Conservation (phyloP, 1,284 basidiomycete genomes). For the Sporisorium graminicola region DNA sequence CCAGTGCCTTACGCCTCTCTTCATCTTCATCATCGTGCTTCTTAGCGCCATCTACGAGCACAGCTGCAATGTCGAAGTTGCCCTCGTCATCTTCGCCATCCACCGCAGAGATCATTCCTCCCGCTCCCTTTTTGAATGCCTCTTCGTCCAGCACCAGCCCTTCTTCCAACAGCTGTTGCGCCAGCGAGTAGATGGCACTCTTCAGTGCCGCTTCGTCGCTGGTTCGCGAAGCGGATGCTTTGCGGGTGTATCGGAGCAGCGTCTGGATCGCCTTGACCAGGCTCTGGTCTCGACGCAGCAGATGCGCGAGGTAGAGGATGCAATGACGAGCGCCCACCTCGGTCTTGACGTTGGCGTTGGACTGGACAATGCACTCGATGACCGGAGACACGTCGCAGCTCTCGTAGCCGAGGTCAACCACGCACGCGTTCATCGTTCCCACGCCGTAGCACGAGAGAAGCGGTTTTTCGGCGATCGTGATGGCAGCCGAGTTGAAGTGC, state of each 20-base stretch:
- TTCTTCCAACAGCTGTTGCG: constrained; percentile 56
- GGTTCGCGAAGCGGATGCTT: constrained; percentile 24
- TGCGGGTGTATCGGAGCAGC: constrained; percentile 56
- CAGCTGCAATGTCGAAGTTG: constrained; percentile 75
- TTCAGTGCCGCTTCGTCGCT: constrained; percentile 31
- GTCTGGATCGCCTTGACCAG: constrained; percentile 56
- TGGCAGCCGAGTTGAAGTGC: constrained; percentile 89
- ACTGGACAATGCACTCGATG: constrained; percentile 77
- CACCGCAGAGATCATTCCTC: constrained; percentile 31
- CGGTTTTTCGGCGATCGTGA: constrained; percentile 85
- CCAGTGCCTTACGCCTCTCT: constrained; percentile 80
- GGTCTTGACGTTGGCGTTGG: constrained; percentile 52
- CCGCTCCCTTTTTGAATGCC: constrained; percentile 43
- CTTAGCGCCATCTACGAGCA: constrained; percentile 66
- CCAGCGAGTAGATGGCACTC: constrained; percentile 47
- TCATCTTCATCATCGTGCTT: constrained; percentile 52
- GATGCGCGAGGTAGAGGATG: constrained; percentile 63
- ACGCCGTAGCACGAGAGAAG: constrained; percentile 86
- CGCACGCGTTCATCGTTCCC: constrained; percentile 81
- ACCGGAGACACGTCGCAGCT: constrained; percentile 83
- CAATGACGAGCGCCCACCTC: constrained; percentile 61
- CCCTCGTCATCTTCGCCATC: constrained; percentile 82
- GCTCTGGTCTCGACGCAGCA: constrained; percentile 60
- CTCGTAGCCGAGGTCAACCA: constrained; percentile 85
- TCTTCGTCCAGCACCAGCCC: constrained; percentile 52